These are phyloP conservation scores for Escallonia rubra DNA, from an alignment of 129 eudicot species.

Conservation along the genomic window DNA sequence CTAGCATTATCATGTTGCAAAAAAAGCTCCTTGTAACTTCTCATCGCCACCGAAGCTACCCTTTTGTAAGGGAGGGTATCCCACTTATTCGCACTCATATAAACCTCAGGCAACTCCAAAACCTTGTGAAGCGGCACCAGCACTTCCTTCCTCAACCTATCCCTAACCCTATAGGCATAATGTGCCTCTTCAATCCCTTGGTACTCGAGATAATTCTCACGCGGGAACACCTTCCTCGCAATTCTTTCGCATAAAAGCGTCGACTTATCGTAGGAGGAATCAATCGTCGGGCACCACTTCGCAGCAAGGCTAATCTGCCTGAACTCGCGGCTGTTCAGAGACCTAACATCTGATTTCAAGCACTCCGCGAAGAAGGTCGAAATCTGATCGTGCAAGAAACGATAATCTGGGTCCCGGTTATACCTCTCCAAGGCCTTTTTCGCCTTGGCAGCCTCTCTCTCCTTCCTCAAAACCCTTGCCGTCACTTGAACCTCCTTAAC, in stretches of 20 bases:
- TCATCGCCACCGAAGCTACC: conserved; percentile 12
- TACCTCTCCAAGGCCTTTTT: background rate
- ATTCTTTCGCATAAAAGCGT: conserved; percentile 19
- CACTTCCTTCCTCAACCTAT: conserved; percentile 15
- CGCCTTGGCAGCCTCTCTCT: background rate
- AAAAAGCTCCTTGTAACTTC: conserved; percentile 4
- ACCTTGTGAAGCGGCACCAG: conserved; percentile 9
- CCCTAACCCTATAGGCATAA: conserved; percentile 19
- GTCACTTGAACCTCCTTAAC: background rate
- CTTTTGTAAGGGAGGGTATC: background rate
- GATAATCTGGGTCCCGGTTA: background rate
- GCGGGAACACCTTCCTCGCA: conserved; percentile 17
- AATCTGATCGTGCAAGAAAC: background rate
- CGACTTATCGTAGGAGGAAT: conserved; percentile 12
- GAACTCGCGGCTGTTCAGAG: background rate
- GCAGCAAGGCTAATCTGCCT: conserved; percentile 8
- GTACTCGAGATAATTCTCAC: background rate
- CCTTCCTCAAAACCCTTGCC: background rate
- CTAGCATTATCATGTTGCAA: background rate
- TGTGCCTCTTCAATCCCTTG: conserved; percentile 3
- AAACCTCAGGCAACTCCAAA: conserved; percentile 10
- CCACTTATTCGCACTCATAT: conserved; percentile 11
- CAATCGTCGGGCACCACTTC: conserved; percentile 9
- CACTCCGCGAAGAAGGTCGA: background rate
- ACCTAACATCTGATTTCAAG: background rate